phyloP scores from a whole-genome alignment of 495 filamentous ascomycete species.

The Penicillium argentinense region DNA sequence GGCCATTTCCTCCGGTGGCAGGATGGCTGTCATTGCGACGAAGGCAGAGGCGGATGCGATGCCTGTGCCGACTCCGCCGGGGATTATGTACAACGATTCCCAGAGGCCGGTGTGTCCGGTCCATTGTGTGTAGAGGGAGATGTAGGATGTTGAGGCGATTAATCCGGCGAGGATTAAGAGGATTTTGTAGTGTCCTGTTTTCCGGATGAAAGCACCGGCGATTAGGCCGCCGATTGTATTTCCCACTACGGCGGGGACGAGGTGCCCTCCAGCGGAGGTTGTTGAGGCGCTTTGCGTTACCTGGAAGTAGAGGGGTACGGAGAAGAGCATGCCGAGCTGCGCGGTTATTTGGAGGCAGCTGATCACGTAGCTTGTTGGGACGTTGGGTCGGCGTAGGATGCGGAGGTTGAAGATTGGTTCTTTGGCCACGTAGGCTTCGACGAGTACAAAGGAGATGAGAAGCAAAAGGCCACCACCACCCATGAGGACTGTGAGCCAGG shows the following conservation, averaged over 20 bases:
- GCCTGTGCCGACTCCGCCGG: conserved; percentile 56
- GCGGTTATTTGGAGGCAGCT: conserved; percentile 53
- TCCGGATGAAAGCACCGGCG: conserved; percentile 56
- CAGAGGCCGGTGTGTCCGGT: conserved; percentile 57
- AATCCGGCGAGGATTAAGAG: conserved; percentile 53
- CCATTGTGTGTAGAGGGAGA: conserved; percentile 60
- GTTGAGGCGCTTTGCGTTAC: conserved; percentile 56
- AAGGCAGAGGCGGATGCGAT: conserved; percentile 54
- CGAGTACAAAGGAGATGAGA: conserved; percentile 46
- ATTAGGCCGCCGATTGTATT: conserved; percentile 64
- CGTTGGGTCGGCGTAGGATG: conserved; percentile 55
- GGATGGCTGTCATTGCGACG: conserved; percentile 54
- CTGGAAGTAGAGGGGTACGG: conserved; percentile 68
- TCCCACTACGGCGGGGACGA: conserved; percentile 64
- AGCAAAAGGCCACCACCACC: conserved; percentile 23
- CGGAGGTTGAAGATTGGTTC: conserved; percentile 64
- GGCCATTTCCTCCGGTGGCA: conserved; percentile 52
- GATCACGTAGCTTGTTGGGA: conserved; percentile 54
- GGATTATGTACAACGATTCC: conserved; percentile 65
- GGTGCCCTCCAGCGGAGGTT: conserved; percentile 57
- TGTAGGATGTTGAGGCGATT: conserved; percentile 50
- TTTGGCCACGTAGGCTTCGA: conserved; percentile 50
- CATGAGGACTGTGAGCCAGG: conserved; percentile 33
- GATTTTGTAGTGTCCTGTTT: conserved; percentile 60
- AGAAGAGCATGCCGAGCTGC: conserved; percentile 52